Percentiles rank a stretch among this genome's conserved stretches.
Evolutionary conservation across 768 basidiomycete genomes (phyloP).

Genomic region (Trametes maxima): DNA sequence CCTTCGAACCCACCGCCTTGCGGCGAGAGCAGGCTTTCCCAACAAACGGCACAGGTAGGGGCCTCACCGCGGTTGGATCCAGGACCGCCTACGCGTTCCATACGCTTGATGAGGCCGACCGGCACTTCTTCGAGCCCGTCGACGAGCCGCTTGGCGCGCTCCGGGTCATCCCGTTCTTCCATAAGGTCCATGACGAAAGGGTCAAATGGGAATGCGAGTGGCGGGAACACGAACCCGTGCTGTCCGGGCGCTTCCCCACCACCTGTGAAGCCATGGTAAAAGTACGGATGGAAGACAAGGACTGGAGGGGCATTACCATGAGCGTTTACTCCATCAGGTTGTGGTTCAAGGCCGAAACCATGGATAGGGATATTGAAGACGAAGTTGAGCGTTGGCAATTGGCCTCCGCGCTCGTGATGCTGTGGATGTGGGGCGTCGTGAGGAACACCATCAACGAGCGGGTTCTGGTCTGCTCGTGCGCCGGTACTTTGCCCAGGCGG

Average conservation of each 20-base stretch:
- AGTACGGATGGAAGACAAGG: background rate
- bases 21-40: constrained; percentile 62
- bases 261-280: constrained; percentile 15
- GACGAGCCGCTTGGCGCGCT: constrained; percentile 63
- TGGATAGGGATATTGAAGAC: constrained; percentile 38
- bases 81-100: constrained; percentile 52
- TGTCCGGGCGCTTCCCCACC: constrained; percentile 12
- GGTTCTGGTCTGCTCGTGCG: background rate
- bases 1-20: constrained; percentile 41
- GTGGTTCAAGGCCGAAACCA: constrained; percentile 1
- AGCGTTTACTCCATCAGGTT: constrained; percentile 22
- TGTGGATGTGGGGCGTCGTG: background rate
- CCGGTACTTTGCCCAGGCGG: background rate
- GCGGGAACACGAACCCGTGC: constrained; percentile 29
- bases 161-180: constrained; percentile 60
- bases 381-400: constrained; percentile 26
- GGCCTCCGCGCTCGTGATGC: constrained; percentile 7
- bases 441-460: background rate
- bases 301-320: constrained; percentile 10
- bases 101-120: constrained; percentile 61
- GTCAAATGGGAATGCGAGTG: constrained; percentile 27
- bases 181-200: constrained; percentile 26
- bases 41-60: constrained; percentile 72
- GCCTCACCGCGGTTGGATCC: constrained; percentile 31
- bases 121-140: constrained; percentile 69